Conservation (phyloP, 768 basidiomycete genomes). For the Termitomyces sp. region DNA sequence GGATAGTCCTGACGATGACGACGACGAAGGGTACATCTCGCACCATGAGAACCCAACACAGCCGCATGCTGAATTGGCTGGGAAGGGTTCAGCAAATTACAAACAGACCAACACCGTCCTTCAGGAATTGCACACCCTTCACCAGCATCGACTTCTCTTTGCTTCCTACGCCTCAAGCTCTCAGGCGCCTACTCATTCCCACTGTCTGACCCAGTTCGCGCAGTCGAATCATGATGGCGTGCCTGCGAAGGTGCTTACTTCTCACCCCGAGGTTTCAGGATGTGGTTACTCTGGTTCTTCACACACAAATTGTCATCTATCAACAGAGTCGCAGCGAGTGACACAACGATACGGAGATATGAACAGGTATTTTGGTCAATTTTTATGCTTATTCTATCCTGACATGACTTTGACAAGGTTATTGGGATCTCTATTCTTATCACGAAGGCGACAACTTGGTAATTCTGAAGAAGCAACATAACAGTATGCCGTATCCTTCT, state of each 20-base stretch:
- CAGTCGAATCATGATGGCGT: neutral
- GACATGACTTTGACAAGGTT: slow-evolving; percentile 33
- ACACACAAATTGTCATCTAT: neutral
- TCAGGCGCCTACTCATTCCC: neutral
- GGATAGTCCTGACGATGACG: slow-evolving; percentile 26
- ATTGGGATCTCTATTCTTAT: slow-evolving; percentile 61
- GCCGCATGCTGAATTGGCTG: slow-evolving; percentile 14
- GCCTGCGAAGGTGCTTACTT: neutral
- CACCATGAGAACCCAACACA: slow-evolving; percentile 16
- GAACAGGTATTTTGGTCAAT: slow-evolving; percentile 44
- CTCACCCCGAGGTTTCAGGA: slow-evolving; percentile 1
- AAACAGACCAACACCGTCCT: slow-evolving; percentile 59
- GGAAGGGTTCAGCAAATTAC: slow-evolving; percentile 38
- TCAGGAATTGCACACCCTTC: slow-evolving; percentile 63
- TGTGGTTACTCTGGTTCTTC: neutral
- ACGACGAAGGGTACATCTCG: slow-evolving; percentile 23
- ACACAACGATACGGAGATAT: slow-evolving; percentile 57
- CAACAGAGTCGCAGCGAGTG: slow-evolving; percentile 36
- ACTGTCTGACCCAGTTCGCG: neutral
- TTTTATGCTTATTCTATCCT: neutral
- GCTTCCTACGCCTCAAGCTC: slow-evolving; percentile 13
- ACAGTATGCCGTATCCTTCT: neutral
- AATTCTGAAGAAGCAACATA: slow-evolving; percentile 5
- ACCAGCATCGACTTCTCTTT: slow-evolving; percentile 58
- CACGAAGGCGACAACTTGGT: slow-evolving; percentile 41